A percentile compares a stretch with the other conserved stretches of the same genome.
Evolutionary conservation across 148 eudicot species (phyloP).

Genomic region (Vaccinium corymbosum): DNA sequence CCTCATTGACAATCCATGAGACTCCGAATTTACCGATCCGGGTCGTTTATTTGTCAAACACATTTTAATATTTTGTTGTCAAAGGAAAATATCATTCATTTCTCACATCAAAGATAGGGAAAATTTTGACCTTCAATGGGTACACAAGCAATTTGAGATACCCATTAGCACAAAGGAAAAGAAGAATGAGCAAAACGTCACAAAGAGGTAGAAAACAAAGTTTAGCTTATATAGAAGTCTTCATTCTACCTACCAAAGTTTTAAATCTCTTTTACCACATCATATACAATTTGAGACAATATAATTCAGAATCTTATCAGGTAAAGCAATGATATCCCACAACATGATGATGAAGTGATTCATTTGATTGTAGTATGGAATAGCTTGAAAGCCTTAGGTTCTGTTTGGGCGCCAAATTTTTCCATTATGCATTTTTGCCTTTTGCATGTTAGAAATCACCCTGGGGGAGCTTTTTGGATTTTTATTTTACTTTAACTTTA

Average conservation of each 20-base stretch:
- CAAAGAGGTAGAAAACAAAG: background rate
- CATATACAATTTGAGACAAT: background rate
- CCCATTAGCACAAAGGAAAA: background rate
- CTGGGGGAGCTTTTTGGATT: background rate
- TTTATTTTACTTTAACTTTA: background rate
- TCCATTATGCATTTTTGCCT: background rate
- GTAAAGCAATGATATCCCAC: background rate
- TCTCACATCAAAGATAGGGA: background rate
- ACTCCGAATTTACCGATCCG: constrained; percentile 11
- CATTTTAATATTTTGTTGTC: constrained; percentile 13
- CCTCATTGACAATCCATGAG: constrained; percentile 44
- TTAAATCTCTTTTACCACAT: background rate
- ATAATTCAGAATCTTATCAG: background rate
- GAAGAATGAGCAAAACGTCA: constrained; percentile 5
- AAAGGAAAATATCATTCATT: background rate
- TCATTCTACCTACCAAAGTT: constrained; percentile 3
- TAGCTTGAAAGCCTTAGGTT: background rate
- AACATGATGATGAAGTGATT: background rate
- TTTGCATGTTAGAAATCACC: background rate
- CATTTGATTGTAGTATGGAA: background rate
- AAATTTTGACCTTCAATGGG: background rate
- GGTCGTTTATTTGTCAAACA: background rate
- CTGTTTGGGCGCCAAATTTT: background rate
- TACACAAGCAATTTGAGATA: background rate
- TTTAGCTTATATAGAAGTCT: background rate